Base-by-base conservation (phyloP, 306 rosid genomes). In the Cucurbita ficifolia region DNA sequence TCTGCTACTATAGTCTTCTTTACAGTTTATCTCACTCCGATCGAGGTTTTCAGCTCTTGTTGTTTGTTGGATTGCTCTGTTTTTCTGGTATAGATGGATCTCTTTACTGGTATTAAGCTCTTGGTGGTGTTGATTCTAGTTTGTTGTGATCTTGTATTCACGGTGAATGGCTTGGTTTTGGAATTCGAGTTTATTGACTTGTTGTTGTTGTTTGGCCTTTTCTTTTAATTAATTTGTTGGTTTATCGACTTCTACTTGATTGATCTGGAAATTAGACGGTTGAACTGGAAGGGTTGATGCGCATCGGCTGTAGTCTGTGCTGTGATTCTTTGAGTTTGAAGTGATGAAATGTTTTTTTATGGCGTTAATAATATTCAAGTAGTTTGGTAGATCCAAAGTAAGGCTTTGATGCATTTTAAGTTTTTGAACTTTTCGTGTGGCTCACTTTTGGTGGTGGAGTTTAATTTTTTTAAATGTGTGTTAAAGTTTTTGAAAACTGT, bases 41-140 rank as follows among this genome's bases (percentile, higher is more conserved):
- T 72, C 36, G 49, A 39, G 21, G 52, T 5, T 43, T 13, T 16
- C 51, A 40, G 18, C 53, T 42, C 52, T 33, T 70, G 2, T 29
- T 49, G 29, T 73, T 55, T 21, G 60, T 35, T 12, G 53, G 75
- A 56, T 55, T 69, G 36, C 59, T 70, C 43, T 68, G 12, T 48
- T 48, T 68, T 49, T 70, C 59, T 29, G 74, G 74, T 70, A 70
- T 24, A 33, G 45, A 70, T 33, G 59, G 74, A 70, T 70, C 45
- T 29, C 19, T 70, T 49, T 24, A 24, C 59, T 70, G 50, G 10
- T 63, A 8, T 33, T 24, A 8, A 70, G 24, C 74, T 69, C 3
- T 45, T 1, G 18, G 0, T 69, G 7, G 57, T 64, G 22, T 42
- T 64, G 53, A 21, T 65, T 65, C 33, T 29, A 29, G 33, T 3